Conservation (phyloP, 164 flowering plant species). For the Berberis vulgaris region DNA sequence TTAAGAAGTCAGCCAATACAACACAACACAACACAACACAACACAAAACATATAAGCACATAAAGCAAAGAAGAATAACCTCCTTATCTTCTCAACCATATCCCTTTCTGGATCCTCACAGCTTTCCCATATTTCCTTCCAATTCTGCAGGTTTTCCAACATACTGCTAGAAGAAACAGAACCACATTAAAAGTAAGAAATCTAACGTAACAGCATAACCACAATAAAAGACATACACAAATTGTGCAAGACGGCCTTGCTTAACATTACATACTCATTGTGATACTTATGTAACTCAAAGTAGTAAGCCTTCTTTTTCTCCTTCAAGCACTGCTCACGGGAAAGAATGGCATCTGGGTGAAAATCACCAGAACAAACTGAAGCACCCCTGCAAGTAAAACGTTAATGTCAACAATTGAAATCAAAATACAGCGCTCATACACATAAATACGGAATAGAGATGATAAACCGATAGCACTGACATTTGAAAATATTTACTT, state of each 20-base stretch:
- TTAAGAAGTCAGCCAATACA: neutral
- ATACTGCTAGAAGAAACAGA: slow-evolving; percentile 38
- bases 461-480: no score
- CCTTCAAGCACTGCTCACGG: slow-evolving; percentile 33
- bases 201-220: neutral
- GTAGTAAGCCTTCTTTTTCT: slow-evolving; percentile 48
- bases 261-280: slow-evolving; percentile 41
- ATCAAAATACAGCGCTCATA: no score
- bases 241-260: neutral
- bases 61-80: slow-evolving; percentile 21
- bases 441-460: no score
- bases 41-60: neutral
- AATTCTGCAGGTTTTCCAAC: slow-evolving; percentile 39
- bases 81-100: slow-evolving; percentile 36
- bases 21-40: neutral
- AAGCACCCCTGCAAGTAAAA: slow-evolving; percentile 53
- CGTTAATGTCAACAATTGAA: neutral
- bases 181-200: neutral
- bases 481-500: no score
- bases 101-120: slow-evolving; percentile 59
- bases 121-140: slow-evolving; percentile 57
- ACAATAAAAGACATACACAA: neutral
- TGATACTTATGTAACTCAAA: slow-evolving; percentile 62
- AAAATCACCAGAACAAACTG: slow-evolving; percentile 63
- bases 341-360: slow-evolving; percentile 67